Base-by-base conservation (phyloP, 2,329 filamentous ascomycete genomes). In the Trichoderma atrobrunneum region DNA sequence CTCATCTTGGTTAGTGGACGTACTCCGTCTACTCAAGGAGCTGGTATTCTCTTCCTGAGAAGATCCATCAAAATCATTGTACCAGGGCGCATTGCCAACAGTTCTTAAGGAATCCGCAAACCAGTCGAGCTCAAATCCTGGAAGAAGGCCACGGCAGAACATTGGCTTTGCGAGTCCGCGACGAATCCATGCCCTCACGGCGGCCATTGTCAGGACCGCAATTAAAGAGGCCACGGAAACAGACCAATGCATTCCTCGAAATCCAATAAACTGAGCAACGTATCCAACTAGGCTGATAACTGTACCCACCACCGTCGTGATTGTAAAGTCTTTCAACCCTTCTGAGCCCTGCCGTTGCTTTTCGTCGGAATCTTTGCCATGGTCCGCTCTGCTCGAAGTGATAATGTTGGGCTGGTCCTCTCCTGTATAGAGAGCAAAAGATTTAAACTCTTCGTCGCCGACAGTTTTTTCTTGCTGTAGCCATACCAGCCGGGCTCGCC, bases 251-350 rank as follows among this genome's bases (percentile, higher is more conserved):
- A 65, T 65, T 65, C 34, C 51, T 14, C 69, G 60, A 7, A 71
- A 56, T 6, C 78, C 78, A 26, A 77, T 69, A 51, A 80, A 79
- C 69, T 80, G 79, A 3, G 76, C 51, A 16, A 79, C 26, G 65
- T 76, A 80, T 2, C 79, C 78, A 3, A 61, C 57, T 5, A 80
- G 24, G 16, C 70, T 64, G 12, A 77, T 57, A 1, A 73, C n/a
- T 0, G 73, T 74, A 8, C 73, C 77, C 3, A 28, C 7, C 7
- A 30, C 24, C 1, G 61, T 64, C 5, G 4, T 48, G 43, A 48
- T n/a, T 48, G 39, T n/a, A 48, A 48, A 48, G 18, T 8, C 18
- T 28, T 30, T 11, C 24, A 48, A n/a, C 1, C 6, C 30, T 24
- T 61, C 21, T 7, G 21, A 10, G 18, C 56, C 16, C n/a, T 59